Evolutionary conservation across 192 early-diverging fungal genomes (phyloP), one percentile per base, ranked within the genome.

Genomic region (Bifiguratus adelaidae): DNA sequence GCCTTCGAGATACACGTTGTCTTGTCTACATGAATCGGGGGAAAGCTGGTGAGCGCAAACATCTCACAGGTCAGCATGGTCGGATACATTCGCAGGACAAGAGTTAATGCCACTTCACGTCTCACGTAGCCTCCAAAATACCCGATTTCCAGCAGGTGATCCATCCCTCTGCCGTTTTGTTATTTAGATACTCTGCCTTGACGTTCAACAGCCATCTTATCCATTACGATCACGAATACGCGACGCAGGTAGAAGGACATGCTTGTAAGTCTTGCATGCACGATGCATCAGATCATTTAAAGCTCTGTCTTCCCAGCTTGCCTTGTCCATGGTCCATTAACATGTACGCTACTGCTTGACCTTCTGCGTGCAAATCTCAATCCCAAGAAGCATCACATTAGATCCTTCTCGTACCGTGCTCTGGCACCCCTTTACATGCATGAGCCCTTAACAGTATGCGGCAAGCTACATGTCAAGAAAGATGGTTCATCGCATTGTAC

Each of bases 201-300:
- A 86, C 85, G 3, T 95, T 88, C 70, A 95, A 95, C 58, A 77
- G 76, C 37, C 89, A 95, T 58, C 71, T 74, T 22, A 90, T 95
- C 37, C 92, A 95, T 53, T 95, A 86, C 63, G 86, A 95, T 51
- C 62, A 71, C 13, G 44, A 53, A 7, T 89, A 91, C 47, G 74
- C 85, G 11, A 73, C 67, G 29, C 55, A 74, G 7, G 54, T 72
- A 4, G 89, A 92, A 53, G 63, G 69, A 23, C 80, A 87, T 41
- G 76, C 78, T 43, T 74, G 78, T 73, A 57, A 46, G 33, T 27
- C 21, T 22, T 12, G 22, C 22, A 21, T 21, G 12, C n/a, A n/a
- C n/a, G 34, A 22, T 41, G 28, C 21, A 13, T 41, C 23, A 28
- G 25, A 24, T 8, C 7, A 41, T 40, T 15, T 25, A 23, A 3